Base-by-base conservation (phyloP, 352 stramenopile genomes). In the Phytopythium vexans region DNA sequence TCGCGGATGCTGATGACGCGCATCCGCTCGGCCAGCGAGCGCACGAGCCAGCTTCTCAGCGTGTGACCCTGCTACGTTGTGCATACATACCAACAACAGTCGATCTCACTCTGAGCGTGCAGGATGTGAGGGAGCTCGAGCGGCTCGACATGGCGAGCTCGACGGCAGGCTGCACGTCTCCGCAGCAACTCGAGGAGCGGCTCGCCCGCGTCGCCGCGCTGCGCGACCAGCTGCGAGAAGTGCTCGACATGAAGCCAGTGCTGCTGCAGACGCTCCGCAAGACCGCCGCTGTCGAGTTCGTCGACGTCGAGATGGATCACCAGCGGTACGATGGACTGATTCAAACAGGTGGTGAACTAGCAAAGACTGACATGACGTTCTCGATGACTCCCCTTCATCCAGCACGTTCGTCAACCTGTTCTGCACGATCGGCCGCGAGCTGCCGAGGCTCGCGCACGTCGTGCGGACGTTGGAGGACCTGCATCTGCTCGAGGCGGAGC, bases 361-460 rank as follows among this genome's bases (percentile, higher is more conserved):
- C 4, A 31, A 38, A 16, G 16, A 7, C 34, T 52, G n/a, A 41
- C 32, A 15, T 15, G 8, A 6, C n/a, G 3, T 1, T 14, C 4
- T 41, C 11, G 3, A 15, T 32, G 31, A 14, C 4, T 35, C 10
- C 31, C 11, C 10, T 4, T 48, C n/a, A 32, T 39, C 21, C 21
- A 78, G 69, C 3, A 62, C 64, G 6, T 78, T 84, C 52, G 70
- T 84, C 16, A 62, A 77, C 32, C 42, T 85, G n/a, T 82, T 87
- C 35, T 55, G 66, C 32, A 73, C 76, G 54, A 61, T 86, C 39
- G 74, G 71, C 8, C 61, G 70, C 27, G 57, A 76, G 47, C 50
- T 85, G 0, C 71, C 69, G 15, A 59, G 56, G 11, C 69, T 69
- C 43, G 40, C 54, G 2, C 54, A 69, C 41, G 58, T 68, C 27